These are phyloP conservation scores for Prototheca stagnorum DNA, from an alignment of 163 green algal genomes.

Conservation along the genomic window DNA sequence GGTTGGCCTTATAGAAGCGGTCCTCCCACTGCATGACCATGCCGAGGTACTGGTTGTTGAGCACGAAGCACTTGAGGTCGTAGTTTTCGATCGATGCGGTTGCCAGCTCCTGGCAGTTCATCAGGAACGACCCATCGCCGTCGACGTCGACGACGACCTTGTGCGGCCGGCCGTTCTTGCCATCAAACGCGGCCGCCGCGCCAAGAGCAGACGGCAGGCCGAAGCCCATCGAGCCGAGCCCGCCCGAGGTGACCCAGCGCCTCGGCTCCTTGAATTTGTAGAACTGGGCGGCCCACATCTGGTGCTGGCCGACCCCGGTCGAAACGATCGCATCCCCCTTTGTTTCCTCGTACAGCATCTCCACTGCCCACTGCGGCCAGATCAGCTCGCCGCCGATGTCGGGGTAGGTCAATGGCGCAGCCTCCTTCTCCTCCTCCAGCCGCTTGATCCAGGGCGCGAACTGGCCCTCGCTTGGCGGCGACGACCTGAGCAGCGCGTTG, in stretches of 20 bases:
- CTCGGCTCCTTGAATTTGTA: slow-evolving; percentile 62
- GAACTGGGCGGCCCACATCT: slow-evolving; percentile 97
- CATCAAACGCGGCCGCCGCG: slow-evolving; percentile 71
- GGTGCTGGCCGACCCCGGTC: slow-evolving; percentile 96
- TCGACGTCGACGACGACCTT: slow-evolving; percentile 92
- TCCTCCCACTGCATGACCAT: slow-evolving; percentile 99
- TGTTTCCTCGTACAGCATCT: slow-evolving; percentile 82
- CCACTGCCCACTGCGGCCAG: slow-evolving; percentile 81
- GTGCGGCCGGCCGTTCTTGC: slow-evolving; percentile 48
- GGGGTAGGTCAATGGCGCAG: slow-evolving; percentile 74
- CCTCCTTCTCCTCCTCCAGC: slow-evolving; percentile 38
- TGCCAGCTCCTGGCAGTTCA: slow-evolving; percentile 96
- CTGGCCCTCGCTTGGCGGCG: slow-evolving; percentile 17
- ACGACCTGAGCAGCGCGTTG: slow-evolving; percentile 55
- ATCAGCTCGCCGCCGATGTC: slow-evolving; percentile 67
- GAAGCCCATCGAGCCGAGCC: slow-evolving; percentile 97
- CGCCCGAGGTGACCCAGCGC: slow-evolving; percentile 51
- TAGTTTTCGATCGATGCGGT: slow-evolving; percentile 82
- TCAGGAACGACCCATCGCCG: slow-evolving; percentile 93
- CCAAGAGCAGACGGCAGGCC: slow-evolving; percentile 87
- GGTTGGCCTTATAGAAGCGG: slow-evolving; percentile 98
- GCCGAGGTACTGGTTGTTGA: slow-evolving; percentile 99
- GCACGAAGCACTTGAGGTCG: slow-evolving; percentile 88
- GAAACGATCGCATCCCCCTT: slow-evolving; percentile 88
- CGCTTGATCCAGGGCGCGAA: slow-evolving; percentile 49